Conservation (phyloP, 495 filamentous ascomycete species). For the Diplogelasinospora grovesii region DNA sequence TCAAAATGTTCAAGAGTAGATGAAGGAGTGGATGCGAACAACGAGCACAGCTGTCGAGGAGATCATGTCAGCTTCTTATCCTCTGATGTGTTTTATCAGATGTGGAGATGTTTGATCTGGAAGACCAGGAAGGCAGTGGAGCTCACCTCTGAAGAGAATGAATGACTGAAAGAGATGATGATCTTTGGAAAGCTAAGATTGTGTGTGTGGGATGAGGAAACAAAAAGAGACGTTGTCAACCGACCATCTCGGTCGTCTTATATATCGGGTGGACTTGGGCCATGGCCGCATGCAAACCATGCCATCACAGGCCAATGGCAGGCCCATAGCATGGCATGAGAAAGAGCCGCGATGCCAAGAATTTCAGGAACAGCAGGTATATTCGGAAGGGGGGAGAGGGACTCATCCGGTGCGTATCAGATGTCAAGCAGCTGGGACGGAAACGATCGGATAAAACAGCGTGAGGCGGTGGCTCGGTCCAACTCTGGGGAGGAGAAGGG, state of each 20-base stretch:
- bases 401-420: constrained; percentile 43
- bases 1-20: constrained; percentile 36
- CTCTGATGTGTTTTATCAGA: too few relatives aligned
- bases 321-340: constrained; percentile 30
- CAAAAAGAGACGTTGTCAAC: constrained; percentile 18
- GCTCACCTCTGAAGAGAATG: constrained; percentile 45
- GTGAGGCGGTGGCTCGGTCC: too few relatives aligned
- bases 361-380: constrained; percentile 27
- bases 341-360: constrained; percentile 33
- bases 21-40: constrained; percentile 43
- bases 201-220: constrained; percentile 35
- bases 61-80: constrained; percentile 10
- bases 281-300: constrained; percentile 14
- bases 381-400: constrained; percentile 34
- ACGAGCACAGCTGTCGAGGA: constrained; percentile 40
- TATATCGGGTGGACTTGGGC: constrained; percentile 25
- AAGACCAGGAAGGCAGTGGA: background rate
- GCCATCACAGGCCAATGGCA: too few relatives aligned
- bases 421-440: constrained; percentile 29
- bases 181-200: constrained; percentile 26
- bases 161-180: constrained; percentile 36
- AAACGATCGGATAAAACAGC: constrained; percentile 38
- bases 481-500: constrained; percentile 11
- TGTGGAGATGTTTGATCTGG: background rate
- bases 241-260: constrained; percentile 26